Evolutionary conservation across 2,329 filamentous ascomycete species (phyloP), one percentile per base, ranked within the genome.

Genomic region (Mycosphaerelloides madeirae): DNA sequence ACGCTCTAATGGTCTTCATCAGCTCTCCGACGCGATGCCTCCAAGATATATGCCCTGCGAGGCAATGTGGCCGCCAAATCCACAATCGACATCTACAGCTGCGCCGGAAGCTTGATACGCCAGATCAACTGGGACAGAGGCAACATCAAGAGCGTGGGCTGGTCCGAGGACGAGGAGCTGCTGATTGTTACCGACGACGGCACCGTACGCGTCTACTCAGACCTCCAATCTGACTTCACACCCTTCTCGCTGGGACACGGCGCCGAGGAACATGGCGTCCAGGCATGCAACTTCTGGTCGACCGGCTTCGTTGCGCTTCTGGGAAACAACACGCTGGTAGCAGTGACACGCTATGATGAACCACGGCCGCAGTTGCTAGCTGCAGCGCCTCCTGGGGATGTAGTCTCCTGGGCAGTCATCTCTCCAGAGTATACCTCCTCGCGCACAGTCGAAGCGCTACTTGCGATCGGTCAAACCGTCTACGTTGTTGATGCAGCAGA

Each of bases 111-210:
- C 72, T 80, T 88, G 46, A 84, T 98, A 51, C 48, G 50, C 38
- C 57, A 60, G 36, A 56, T 57, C 33, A 56, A 85, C 64, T 97
- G 91, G 90, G 91, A 97, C 59, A 87, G 90, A 68, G 87, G 87
- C 35, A 74, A 82, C 3, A 87, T 98, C 61, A 85, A 84, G 65
- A 89, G 87, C 2, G 76, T 98, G 15, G 93, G 93, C 28, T 98
- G 93, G 93, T 95, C 90, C 15, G 91, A 95, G 60, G 88, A 96
- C 54, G 93, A 98, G 73, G 85, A 86, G 63, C 76, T 98, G 36
- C 73, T 98, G 3, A 85, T 96, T 0, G 82, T 97, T 40, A 87
- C 89, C 8, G 80, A 85, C 41, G 91, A 98, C 61, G 93, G 93
- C 18, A 91, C 83, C 1, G 91, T 97, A 33, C 79, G 90, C 48